A percentile compares a stretch with the other conserved stretches of the same genome.
Evolutionary conservation across 345 rosid species (phyloP).

Genomic region (Eucalyptus coolabah): DNA sequence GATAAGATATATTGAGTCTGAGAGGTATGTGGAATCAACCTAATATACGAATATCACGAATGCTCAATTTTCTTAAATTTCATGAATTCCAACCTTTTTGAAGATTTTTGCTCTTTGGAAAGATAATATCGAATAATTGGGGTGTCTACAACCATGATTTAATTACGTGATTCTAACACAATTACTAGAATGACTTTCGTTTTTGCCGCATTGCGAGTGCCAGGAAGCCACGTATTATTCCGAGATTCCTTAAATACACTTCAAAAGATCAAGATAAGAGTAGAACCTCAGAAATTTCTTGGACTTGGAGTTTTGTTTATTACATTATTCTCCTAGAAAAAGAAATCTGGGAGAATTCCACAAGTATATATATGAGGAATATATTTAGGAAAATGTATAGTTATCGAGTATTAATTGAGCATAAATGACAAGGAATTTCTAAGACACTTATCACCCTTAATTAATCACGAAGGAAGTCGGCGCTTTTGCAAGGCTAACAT

Average conservation of each 20-base stretch:
- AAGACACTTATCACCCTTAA: neutral
- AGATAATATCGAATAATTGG: neutral
- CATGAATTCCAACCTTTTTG: neutral
- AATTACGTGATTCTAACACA: neutral
- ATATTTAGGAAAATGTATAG: neutral
- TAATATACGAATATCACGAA: too few relatives aligned
- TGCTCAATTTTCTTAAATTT: neutral
- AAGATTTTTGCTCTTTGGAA: neutral
- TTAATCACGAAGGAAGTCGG: neutral
- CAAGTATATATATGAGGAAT: neutral
- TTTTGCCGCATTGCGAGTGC: neutral
- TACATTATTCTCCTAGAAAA: neutral
- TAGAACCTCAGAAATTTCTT: neutral
- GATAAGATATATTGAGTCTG: too few relatives aligned
- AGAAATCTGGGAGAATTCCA: neutral
- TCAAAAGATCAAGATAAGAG: neutral
- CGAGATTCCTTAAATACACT: neutral
- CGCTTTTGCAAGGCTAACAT: neutral
- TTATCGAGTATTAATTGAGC: neutral
- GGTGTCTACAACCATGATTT: neutral
- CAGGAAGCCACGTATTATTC: neutral
- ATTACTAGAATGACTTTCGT: neutral
- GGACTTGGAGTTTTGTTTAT: neutral
- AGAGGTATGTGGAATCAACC: too few relatives aligned
- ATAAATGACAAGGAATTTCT: neutral